Conservation (phyloP, 208 protist species). For the Crithidia brevicula region DNA sequence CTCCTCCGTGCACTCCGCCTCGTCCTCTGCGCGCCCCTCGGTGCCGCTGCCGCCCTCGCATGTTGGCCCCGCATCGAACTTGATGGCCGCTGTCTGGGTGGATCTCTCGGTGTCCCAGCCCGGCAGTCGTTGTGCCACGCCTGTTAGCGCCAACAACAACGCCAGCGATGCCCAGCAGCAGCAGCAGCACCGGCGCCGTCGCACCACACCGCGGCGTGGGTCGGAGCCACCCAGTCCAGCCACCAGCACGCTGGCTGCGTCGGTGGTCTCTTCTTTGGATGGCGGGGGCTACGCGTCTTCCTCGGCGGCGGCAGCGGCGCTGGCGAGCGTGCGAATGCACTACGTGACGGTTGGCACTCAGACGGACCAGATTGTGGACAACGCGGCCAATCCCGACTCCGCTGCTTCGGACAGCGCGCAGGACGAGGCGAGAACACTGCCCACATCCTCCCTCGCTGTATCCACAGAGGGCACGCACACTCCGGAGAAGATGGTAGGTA, state of each 20-base stretch:
- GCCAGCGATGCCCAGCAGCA: conserved; percentile 9
- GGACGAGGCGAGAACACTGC: neutral
- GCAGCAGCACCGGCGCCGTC: conserved; percentile 31
- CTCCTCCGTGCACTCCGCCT: conserved; percentile 32
- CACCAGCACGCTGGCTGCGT: conserved; percentile 47
- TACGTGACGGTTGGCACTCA: conserved; percentile 31
- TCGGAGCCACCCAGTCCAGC: conserved; percentile 40
- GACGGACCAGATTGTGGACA: conserved; percentile 21
- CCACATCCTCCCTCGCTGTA: neutral
- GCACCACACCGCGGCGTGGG: conserved; percentile 42
- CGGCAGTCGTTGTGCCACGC: conserved; percentile 32
- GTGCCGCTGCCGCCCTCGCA: conserved; percentile 38
- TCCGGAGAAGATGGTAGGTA: neutral
- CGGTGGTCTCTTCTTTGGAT: conserved; percentile 31
- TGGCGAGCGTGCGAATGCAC: conserved; percentile 10
- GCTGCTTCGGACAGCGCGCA: too few species aligned
- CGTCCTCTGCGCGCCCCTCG: conserved; percentile 27
- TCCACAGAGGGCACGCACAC: neutral
- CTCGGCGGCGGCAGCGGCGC: conserved; percentile 3
- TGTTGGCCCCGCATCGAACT: conserved; percentile 25
- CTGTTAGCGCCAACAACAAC: conserved; percentile 16
- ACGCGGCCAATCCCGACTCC: too few species aligned
- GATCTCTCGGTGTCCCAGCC: conserved; percentile 33
- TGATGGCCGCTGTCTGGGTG: conserved; percentile 56
- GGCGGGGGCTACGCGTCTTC: conserved; percentile 5